Conservation (phyloP, 2,329 filamentous ascomycete species). For the Davidsoniella australis region DNA sequence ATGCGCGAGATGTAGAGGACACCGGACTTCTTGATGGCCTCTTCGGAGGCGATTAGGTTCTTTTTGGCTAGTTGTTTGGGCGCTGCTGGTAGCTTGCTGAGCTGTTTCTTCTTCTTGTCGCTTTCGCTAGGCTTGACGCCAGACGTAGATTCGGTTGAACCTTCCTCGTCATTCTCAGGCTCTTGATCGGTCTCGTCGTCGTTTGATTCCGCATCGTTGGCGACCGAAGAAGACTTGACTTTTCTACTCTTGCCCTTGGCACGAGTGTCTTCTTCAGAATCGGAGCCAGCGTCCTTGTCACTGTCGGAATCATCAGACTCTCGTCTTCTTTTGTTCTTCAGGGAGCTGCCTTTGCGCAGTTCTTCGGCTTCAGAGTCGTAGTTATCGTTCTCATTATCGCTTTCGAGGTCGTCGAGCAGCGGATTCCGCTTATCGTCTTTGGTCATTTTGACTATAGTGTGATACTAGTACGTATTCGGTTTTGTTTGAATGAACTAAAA, state of each 20-base stretch:
- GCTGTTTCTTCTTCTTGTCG: constrained; percentile 26
- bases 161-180: constrained; percentile 14
- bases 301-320: constrained; percentile 25
- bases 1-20: constrained; percentile 72
- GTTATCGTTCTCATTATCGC: constrained; percentile 38
- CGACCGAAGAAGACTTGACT: constrained; percentile 17
- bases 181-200: constrained; percentile 17
- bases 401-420: constrained; percentile 24
- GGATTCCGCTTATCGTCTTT: constrained; percentile 14
- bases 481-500: not conserved
- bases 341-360: constrained; percentile 45
- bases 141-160: constrained; percentile 16
- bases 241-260: constrained; percentile 14
- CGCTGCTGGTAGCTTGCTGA: constrained; percentile 8
- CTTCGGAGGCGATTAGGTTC: constrained; percentile 48
- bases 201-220: constrained; percentile 14
- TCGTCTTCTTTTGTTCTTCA: constrained; percentile 46
- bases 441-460: constrained; percentile 13
- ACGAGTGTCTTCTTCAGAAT: constrained; percentile 18
- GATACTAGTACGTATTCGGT: not conserved
- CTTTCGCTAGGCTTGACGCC: constrained; percentile 24
- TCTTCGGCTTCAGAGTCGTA: constrained; percentile 54
- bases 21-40: constrained; percentile 54
- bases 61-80: constrained; percentile 36
- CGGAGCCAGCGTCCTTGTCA: constrained; percentile 22